These are phyloP conservation scores for Acer negundo DNA, from an alignment of 345 rosid genomes.

Conservation along the genomic window DNA sequence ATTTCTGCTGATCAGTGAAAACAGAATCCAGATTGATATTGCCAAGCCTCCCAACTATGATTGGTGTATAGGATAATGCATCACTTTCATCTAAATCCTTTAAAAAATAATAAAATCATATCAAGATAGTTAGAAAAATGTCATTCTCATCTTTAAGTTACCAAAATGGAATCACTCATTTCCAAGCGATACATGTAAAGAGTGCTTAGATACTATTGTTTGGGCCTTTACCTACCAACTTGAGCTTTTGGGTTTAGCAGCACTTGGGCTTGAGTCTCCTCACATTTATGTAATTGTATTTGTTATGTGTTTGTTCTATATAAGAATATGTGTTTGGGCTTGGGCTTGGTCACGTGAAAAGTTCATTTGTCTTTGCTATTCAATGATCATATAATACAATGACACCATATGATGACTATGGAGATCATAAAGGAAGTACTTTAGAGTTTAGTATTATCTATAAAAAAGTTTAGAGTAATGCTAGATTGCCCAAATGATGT, in stretches of 20 bases:
- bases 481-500: too few species aligned
- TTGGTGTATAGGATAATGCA: conserved; percentile 45
- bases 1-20: conserved; percentile 64
- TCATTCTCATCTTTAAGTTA: background rate
- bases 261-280: too few species aligned
- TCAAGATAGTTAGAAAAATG: conserved; percentile 24
- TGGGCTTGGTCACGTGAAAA: background rate
- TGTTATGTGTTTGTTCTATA: background rate
- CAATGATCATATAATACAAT: background rate
- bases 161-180: background rate
- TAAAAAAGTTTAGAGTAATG: background rate
- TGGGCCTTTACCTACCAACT: background rate
- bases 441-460: background rate
- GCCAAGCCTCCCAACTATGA: conserved; percentile 61
- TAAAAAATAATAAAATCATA: conserved; percentile 34
- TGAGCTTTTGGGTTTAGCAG: too few species aligned
- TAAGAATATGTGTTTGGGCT: background rate
- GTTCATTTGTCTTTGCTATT: background rate
- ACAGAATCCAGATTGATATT: conserved; percentile 61
- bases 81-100: conserved; percentile 57
- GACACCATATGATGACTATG: background rate
- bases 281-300: background rate
- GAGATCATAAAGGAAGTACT: background rate
- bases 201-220: background rate
- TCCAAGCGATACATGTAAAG: background rate